These are phyloP conservation scores for Cytospora paraplurivora DNA, from an alignment of 2,329 filamentous ascomycete species.

Conservation along the genomic window DNA sequence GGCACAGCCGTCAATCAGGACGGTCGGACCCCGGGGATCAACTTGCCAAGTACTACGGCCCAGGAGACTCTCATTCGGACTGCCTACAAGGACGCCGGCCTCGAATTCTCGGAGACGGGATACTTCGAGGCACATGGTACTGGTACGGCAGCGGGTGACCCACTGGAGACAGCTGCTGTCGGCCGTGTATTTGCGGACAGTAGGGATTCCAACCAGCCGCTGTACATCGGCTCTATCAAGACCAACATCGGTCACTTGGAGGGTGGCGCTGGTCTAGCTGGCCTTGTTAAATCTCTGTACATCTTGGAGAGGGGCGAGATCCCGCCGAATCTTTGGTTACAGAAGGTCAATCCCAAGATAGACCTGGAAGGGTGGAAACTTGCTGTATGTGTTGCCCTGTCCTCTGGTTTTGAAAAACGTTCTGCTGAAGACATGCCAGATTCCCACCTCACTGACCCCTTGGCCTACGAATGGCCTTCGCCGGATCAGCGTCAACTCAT, in stretches of 20 bases:
- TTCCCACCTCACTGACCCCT: conserved; percentile 1
- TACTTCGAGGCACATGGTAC: conserved; percentile 49
- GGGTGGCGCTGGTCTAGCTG: conserved; percentile 48
- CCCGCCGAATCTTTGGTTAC: conserved; percentile 44
- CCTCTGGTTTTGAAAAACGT: not conserved
- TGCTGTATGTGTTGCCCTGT: conserved; percentile 23
- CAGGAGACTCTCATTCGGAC: conserved; percentile 44
- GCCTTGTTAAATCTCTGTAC: conserved; percentile 42
- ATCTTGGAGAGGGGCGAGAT: conserved; percentile 41
- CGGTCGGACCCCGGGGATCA: conserved; percentile 43
- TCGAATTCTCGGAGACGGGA: conserved; percentile 35
- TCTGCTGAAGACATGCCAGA: not conserved
- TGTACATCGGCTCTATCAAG: conserved; percentile 44
- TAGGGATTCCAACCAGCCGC: conserved; percentile 32
- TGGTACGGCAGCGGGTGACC: conserved; percentile 36
- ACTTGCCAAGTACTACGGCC: conserved; percentile 41
- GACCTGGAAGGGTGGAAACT: conserved; percentile 14
- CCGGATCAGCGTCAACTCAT: conserved; percentile 51
- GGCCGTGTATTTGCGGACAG: conserved; percentile 9
- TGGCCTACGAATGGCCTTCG: conserved; percentile 11
- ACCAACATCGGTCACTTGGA: conserved; percentile 50
- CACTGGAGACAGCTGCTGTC: conserved; percentile 14
- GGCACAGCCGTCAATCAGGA: conserved; percentile 48
- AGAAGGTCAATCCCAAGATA: conserved; percentile 32
- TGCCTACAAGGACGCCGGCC: conserved; percentile 44